phyloP scores from a whole-genome alignment of 2,329 filamentous ascomycete species.

The Fragosphaeria purpurea region DNA sequence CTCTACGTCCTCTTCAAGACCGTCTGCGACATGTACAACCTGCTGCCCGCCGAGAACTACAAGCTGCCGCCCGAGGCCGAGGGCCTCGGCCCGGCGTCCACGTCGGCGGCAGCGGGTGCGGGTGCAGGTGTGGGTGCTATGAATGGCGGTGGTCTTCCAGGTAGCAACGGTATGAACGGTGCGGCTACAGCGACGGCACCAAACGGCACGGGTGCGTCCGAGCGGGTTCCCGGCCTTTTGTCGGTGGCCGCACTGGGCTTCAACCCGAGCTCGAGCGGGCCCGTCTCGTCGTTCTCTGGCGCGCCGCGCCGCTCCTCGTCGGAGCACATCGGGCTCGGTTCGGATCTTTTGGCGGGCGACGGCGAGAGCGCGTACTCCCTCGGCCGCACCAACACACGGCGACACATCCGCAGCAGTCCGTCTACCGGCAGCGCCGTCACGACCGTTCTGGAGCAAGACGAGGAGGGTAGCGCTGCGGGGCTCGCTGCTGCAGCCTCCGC shows the following conservation, averaged over 20 bases:
- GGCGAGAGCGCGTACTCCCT: conserved; percentile 44
- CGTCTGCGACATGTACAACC: conserved; percentile 82
- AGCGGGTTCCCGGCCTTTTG: conserved; percentile 8
- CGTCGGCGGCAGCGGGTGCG: neutral
- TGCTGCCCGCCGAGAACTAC: conserved; percentile 90
- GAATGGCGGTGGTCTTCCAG: too few relatives aligned
- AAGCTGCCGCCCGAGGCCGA: conserved; percentile 91
- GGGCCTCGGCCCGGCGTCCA: conserved; percentile 49
- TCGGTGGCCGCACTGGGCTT: conserved; percentile 6
- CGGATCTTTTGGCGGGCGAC: conserved; percentile 21
- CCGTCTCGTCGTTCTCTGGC: neutral
- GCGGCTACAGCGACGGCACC: neutral
- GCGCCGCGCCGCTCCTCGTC: neutral
- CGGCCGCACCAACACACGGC: conserved; percentile 62
- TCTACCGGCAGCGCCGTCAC: conserved; percentile 70
- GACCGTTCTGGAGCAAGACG: conserved; percentile 73
- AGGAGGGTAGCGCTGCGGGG: conserved; percentile 48
- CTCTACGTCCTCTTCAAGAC: conserved; percentile 96
- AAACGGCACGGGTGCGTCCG: conserved; percentile 1
- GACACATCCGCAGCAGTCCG: conserved; percentile 70
- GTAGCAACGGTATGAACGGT: neutral
- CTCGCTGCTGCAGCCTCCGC: neutral
- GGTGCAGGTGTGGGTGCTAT: conserved; percentile 14
- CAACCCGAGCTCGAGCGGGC: neutral
- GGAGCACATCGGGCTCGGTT: conserved; percentile 23